phyloP scores from a whole-genome alignment of 1,284 basidiomycete species.

The Tetrapyrgos nigripes region DNA sequence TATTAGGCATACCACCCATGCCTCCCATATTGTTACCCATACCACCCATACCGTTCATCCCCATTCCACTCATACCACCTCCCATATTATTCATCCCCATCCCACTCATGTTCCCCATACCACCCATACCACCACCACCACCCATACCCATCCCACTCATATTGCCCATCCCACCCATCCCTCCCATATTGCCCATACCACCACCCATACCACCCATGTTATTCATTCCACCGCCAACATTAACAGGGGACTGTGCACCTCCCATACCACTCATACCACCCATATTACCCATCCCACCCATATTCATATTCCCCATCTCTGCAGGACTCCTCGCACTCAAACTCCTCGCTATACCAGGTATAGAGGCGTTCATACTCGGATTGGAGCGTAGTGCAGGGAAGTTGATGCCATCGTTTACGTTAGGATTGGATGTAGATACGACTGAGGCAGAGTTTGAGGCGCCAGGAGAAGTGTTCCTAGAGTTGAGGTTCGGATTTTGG shows the following conservation, averaged over 20 bases:
- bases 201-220: background rate
- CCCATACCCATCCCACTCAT: background rate
- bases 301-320: background rate
- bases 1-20: too few species aligned
- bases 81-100: background rate
- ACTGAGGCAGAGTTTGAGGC: too few species aligned
- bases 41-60: background rate
- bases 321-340: conserved; percentile 40
- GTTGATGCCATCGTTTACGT: conserved; percentile 32
- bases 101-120: background rate
- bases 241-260: background rate
- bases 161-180: too few species aligned
- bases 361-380: conserved; percentile 60
- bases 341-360: conserved; percentile 75
- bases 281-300: background rate
- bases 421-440: too few species aligned
- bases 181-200: too few species aligned
- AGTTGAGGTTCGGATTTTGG: too few species aligned
- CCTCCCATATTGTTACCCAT: background rate
- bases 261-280: conserved; percentile 5
- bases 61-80: conserved; percentile 42
- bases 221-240: too few species aligned
- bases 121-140: conserved; percentile 8
- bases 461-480: too few species aligned
- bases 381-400: conserved; percentile 58